phyloP scores from a whole-genome alignment of 768 basidiomycete genomes.

The Lentinus tigrinus region DNA sequence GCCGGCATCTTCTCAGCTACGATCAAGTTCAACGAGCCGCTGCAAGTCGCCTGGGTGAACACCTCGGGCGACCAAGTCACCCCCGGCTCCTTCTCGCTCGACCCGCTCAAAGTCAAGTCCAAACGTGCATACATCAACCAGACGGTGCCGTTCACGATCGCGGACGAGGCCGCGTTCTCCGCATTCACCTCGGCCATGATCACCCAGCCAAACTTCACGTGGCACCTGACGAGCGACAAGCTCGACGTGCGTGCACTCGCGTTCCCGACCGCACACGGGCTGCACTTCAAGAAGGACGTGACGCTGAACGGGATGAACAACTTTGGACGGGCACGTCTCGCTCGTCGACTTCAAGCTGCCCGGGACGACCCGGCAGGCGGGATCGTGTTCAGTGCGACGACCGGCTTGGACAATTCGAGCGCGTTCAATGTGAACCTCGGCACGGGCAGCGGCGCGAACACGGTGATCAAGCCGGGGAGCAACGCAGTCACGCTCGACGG shows the following conservation, averaged over 20 bases:
- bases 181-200: slow-evolving; percentile 63
- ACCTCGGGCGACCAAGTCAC: slow-evolving; percentile 43
- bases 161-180: slow-evolving; percentile 56
- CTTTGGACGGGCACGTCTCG: slow-evolving; percentile 54
- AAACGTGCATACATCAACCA: slow-evolving; percentile 65
- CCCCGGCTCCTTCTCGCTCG: slow-evolving; percentile 55
- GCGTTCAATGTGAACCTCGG: slow-evolving; percentile 71
- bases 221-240: slow-evolving; percentile 57
- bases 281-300: slow-evolving; percentile 62
- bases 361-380: slow-evolving; percentile 66
- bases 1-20: slow-evolving; percentile 64
- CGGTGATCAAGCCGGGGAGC: slow-evolving; percentile 46
- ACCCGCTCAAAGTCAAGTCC: slow-evolving; percentile 45
- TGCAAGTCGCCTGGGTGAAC: slow-evolving; percentile 59
- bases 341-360: slow-evolving; percentile 64
- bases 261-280: slow-evolving; percentile 64
- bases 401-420: slow-evolving; percentile 55
- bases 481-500: slow-evolving; percentile 64
- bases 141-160: slow-evolving; percentile 55
- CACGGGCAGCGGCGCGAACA: slow-evolving; percentile 49
- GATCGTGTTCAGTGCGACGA: slow-evolving; percentile 62
- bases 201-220: slow-evolving; percentile 65
- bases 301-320: slow-evolving; percentile 61
- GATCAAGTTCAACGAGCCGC: slow-evolving; percentile 57
- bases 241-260: slow-evolving; percentile 64